Evolutionary conservation across 1,284 basidiomycete genomes (phyloP), one percentile per base, ranked within the genome.

Genomic region (Cutaneotrichosporon cavernicola): DNA sequence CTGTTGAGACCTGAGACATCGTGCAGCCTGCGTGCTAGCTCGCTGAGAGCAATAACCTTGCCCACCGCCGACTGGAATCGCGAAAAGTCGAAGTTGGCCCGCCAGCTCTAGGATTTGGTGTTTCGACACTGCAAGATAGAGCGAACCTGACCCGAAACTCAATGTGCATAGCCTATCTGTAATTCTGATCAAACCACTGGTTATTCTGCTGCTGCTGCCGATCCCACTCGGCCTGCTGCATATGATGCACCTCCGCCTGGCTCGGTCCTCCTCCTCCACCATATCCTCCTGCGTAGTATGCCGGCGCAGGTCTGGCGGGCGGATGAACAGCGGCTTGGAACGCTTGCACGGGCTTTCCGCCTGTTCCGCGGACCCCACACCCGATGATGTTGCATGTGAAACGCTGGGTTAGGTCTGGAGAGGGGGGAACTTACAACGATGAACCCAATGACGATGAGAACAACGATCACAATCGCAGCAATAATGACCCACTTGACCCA

Each of bases 201-300:
- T 36, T 36, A 47, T 49, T 49, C 18, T 49, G 18, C n/a, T 50
- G 22, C 49, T 50, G 22, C 49, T 50, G 49, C 49, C 22, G 22
- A 22, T 50, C 22, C 22, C 49, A 50, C 22, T 26, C 47, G 14
- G 6, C 26, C 26, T 50, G 49, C 49, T 50, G 49, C 49, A 50
- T 30, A 18, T 30, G 49, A 4, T 50, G 26, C 21, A 30, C n/a
- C 43, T 46, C 43, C 7, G 43, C 43, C 18, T 21, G 18, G 43
- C 43, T n/a, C 2, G 18, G 34, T 13, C 34, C 34, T 5, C 43
- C 18, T 6, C 16, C 18, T 46, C 43, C 18, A 21, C 34, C 34
- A 14, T 40, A 40, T 18, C 18, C 43, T 18, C 43, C 43, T 5
- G 3, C 43, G 9, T 43, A 18, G 40, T 46, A 46, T 1, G 18